Conservation (phyloP, 768 basidiomycete genomes). For the Amanita exitialis region DNA sequence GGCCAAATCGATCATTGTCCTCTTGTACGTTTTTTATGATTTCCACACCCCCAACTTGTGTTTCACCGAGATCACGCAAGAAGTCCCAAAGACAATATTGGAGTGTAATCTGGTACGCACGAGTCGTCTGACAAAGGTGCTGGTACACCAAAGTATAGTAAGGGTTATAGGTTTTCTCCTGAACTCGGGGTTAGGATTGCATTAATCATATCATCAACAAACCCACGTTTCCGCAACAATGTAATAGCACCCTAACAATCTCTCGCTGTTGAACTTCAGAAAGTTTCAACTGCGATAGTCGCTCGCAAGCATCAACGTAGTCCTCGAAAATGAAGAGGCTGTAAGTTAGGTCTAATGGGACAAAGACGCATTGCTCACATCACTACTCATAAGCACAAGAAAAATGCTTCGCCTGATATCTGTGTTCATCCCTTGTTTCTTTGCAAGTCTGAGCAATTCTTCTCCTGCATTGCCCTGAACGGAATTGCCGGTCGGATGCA, state of each 20-base stretch:
- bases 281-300: slow-evolving; percentile 74
- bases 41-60: slow-evolving; percentile 68
- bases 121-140: slow-evolving; percentile 68
- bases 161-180: slow-evolving; percentile 93
- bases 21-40: slow-evolving; percentile 59
- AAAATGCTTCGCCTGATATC: slow-evolving; percentile 90
- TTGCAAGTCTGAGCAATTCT: slow-evolving; percentile 67
- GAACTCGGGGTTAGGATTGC: not conserved
- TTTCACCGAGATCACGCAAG: slow-evolving; percentile 82
- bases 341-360: not conserved
- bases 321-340: slow-evolving; percentile 42
- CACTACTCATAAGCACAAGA: slow-evolving; percentile 90
- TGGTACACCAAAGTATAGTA: slow-evolving; percentile 89
- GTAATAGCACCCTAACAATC: slow-evolving; percentile 84
- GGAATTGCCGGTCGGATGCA: slow-evolving; percentile 13
- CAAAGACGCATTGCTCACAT: slow-evolving; percentile 40
- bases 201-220: not conserved
- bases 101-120: slow-evolving; percentile 83
- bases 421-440: slow-evolving; percentile 97
- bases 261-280: slow-evolving; percentile 91
- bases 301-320: slow-evolving; percentile 90
- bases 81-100: slow-evolving; percentile 98
- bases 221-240: slow-evolving; percentile 84
- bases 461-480: slow-evolving; percentile 21
- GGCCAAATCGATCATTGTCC: slow-evolving; percentile 31